These are phyloP conservation scores for Xylaria sp. DNA, from an alignment of 495 filamentous ascomycete species.

Conservation along the genomic window DNA sequence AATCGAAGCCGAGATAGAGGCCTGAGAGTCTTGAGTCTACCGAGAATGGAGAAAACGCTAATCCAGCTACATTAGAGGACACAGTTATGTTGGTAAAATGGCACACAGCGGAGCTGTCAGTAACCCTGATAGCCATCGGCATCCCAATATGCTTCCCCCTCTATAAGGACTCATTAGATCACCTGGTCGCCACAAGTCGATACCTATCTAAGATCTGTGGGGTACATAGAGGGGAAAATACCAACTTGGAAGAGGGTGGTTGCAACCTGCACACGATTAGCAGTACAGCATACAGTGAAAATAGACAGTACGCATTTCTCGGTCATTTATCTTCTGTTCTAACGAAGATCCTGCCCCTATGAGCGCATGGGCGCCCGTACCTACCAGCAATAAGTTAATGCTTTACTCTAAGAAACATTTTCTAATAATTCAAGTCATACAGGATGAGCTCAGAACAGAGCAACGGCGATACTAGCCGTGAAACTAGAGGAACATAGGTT, in stretches of 20 bases:
- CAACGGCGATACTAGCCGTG: not conserved
- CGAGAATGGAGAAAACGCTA: not conserved
- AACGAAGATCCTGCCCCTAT: not conserved
- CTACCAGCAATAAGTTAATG: not conserved
- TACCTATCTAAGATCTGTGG: not conserved
- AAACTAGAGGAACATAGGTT: not conserved
- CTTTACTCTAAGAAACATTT: not conserved
- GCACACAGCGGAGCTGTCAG: slow-evolving; percentile 18
- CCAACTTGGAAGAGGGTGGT: not conserved
- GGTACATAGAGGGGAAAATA: not conserved
- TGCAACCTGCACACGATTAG: slow-evolving; percentile 7
- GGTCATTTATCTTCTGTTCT: not conserved
- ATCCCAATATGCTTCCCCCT: slow-evolving; percentile 18
- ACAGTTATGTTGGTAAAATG: slow-evolving; percentile 4
- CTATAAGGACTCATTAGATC: not conserved
- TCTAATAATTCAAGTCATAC: not conserved
- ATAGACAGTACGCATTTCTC: not conserved
- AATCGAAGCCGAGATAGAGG: not conserved
- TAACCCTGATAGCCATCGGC: slow-evolving; percentile 16
- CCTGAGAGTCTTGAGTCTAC: not conserved
- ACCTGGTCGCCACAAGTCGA: not conserved
- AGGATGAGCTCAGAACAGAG: not conserved
- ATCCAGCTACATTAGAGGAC: not conserved
- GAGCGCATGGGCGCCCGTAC: not conserved
- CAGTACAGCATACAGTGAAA: not conserved